These are phyloP conservation scores for Cladobotryum mycophilum DNA, from an alignment of 2,329 filamentous ascomycete genomes.

Conservation along the genomic window DNA sequence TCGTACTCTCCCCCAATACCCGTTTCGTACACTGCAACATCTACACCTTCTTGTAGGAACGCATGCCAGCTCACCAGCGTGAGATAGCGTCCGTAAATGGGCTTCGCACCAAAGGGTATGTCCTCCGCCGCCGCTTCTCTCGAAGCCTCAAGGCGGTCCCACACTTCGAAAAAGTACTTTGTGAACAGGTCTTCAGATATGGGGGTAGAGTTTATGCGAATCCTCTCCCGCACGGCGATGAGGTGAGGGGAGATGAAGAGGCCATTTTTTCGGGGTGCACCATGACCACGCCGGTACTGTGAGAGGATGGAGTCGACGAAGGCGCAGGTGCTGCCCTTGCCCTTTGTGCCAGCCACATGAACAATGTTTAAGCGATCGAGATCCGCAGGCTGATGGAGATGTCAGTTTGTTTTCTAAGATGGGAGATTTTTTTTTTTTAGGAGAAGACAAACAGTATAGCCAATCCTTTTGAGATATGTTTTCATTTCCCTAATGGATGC, in stretches of 20 bases:
- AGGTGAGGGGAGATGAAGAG: constrained; percentile 66
- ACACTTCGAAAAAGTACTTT: constrained; percentile 62
- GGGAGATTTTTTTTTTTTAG: no score
- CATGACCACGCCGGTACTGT: constrained; percentile 35
- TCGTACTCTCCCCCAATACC: constrained; percentile 64
- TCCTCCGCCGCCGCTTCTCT: constrained; percentile 25
- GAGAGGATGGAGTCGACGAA: constrained; percentile 58
- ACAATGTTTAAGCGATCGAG: constrained; percentile 58
- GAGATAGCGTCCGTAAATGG: constrained; percentile 55
- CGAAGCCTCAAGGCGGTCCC: constrained; percentile 46
- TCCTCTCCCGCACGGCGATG: constrained; percentile 60
- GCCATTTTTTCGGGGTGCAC: constrained; percentile 43
- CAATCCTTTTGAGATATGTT: constrained; percentile 68
- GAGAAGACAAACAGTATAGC: constrained; percentile 54
- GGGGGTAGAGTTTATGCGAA: constrained; percentile 54
- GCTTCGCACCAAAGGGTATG: constrained; percentile 36
- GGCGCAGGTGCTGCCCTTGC: constrained; percentile 67
- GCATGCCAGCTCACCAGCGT: constrained; percentile 62
- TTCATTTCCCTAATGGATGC: constrained; percentile 71
- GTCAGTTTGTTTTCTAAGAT: background rate
- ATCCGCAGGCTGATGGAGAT: constrained; percentile 33
- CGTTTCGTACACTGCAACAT: constrained; percentile 59
- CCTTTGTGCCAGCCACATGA: constrained; percentile 70
- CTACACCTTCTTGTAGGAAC: constrained; percentile 57
- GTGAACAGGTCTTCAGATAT: constrained; percentile 55